Conservation (phyloP, 768 basidiomycete species). For the Xerocomellus amylosporus region DNA sequence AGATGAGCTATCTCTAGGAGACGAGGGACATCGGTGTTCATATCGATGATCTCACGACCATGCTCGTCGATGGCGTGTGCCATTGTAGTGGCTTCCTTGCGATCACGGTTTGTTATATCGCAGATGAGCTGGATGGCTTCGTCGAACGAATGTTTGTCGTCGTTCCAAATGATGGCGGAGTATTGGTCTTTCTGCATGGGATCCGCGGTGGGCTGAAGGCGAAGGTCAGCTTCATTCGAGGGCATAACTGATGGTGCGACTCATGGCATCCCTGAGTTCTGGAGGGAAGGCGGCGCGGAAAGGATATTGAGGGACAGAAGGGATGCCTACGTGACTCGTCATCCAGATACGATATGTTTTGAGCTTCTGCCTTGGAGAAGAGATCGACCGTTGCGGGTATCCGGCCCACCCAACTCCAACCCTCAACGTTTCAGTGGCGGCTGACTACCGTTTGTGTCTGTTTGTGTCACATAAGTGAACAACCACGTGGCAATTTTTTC, state of each 20-base stretch:
- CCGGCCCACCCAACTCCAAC: too few species aligned
- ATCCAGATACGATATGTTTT: too few species aligned
- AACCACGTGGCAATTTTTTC: too few species aligned
- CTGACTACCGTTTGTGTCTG: too few species aligned
- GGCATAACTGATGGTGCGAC: slow-evolving; percentile 68
- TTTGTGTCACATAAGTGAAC: too few species aligned
- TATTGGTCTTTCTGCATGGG: slow-evolving; percentile 78
- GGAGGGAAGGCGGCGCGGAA: slow-evolving; percentile 54
- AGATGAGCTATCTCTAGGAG: slow-evolving; percentile 80
- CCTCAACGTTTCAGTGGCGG: too few species aligned
- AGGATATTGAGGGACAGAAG: slow-evolving; percentile 59
- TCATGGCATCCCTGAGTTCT: slow-evolving; percentile 70
- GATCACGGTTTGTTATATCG: slow-evolving; percentile 49
- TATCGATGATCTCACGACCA: slow-evolving; percentile 81
- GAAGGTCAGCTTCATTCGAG: slow-evolving; percentile 75
- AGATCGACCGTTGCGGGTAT: too few species aligned
- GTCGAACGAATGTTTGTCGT: slow-evolving; percentile 93
- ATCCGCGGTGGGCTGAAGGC: slow-evolving; percentile 71
- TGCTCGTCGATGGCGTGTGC: slow-evolving; percentile 67
- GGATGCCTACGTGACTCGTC: slow-evolving; percentile 51
- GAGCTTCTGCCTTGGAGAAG: too few species aligned
- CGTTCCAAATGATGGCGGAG: slow-evolving; percentile 89
- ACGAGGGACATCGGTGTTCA: slow-evolving; percentile 48
- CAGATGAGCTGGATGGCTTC: slow-evolving; percentile 76
- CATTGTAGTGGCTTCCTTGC: slow-evolving; percentile 55